Evolutionary conservation across 2,329 filamentous ascomycete genomes (phyloP), one percentile per base, ranked within the genome.

Genomic region (Hymenotorrendiella dingleyae): DNA sequence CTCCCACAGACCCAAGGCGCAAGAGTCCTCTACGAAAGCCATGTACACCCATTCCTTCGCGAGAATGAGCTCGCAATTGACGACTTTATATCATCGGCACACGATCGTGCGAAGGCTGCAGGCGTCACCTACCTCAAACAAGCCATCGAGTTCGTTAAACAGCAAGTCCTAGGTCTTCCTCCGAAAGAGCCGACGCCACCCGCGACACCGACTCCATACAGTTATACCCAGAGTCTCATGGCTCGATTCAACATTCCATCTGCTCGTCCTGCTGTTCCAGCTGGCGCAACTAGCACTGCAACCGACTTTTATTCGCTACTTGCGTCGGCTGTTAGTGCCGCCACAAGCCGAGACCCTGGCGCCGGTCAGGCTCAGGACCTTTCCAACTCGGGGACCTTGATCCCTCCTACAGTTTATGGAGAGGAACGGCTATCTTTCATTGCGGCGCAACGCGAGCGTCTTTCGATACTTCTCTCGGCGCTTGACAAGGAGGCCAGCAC

Each of bases 1-100:
- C 80, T 95, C n/a, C 93, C 91, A 0, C 91, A 94, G 65, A 93
- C 88, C n/a, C 91, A 96, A 63, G 93, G 93, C 63, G 89, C 90
- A 44, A 84, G 85, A 48, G 69, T 84, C 57, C 72, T 97, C 51
- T 98, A 97, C 71, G 80, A 89, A 59, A 75, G 80, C 48, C 81
- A 93, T 64, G 73, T 97, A 47, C 84, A 94, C 64, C 91, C 91
- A 0, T 95, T 91, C 69, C 80, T 98, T 37, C 73, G 80, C 57
- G 76, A 89, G 48, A 91, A 98, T 64, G 93, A 97, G 66, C 65
- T 73, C 32, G 80, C 86, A 53, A 97, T 98, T 64, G 93, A 98
- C 60, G 80, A 87, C 48, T 83, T 95, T 60, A 96, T 97, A 63
- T 82, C 82, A 52, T 77, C 80, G 47, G 74, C 82, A 29, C 90